A percentile compares a stretch with the other conserved stretches of the same genome.
Evolutionary conservation across 148 eudicot species (phyloP).

Genomic region (Beta vulgaris): DNA sequence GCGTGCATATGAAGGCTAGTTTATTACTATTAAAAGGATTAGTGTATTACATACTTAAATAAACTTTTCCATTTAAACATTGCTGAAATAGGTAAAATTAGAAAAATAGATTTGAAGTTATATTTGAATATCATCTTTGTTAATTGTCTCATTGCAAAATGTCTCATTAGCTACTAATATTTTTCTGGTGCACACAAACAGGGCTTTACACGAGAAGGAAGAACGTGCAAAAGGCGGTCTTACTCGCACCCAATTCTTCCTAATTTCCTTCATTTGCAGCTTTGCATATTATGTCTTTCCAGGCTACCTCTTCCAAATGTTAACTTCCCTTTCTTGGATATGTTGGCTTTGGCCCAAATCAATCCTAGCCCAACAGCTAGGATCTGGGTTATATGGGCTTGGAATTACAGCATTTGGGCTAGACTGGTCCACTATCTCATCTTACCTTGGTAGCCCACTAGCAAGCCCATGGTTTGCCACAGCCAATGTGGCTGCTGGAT

Average conservation of each 20-base stretch:
- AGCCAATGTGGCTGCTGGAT: conserved; percentile 93
- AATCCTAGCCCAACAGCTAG: conserved; percentile 79
- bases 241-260: conserved; percentile 77
- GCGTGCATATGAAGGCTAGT: no score
- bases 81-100: no score
- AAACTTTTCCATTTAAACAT: no score
- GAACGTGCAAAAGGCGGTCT: conserved; percentile 75
- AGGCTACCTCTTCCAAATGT: conserved; percentile 86
- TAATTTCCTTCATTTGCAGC: conserved; percentile 87
- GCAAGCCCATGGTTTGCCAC: conserved; percentile 99
- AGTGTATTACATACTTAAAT: no score
- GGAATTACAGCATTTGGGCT: conserved; percentile 77
- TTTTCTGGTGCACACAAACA: no score
- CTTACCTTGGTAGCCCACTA: conserved; percentile 95
- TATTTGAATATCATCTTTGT: no score
- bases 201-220: conserved; percentile 94
- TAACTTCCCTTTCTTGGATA: conserved; percentile 90
- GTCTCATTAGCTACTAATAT: no score
- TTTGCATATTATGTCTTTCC: conserved; percentile 88
- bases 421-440: conserved; percentile 90
- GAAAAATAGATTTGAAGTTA: no score
- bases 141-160: no score
- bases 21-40: no score
- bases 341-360: conserved; percentile 90
- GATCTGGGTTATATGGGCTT: conserved; percentile 83